Conservation (phyloP, 176 grass and related monocot genomes). For the Eleusine indica region DNA sequence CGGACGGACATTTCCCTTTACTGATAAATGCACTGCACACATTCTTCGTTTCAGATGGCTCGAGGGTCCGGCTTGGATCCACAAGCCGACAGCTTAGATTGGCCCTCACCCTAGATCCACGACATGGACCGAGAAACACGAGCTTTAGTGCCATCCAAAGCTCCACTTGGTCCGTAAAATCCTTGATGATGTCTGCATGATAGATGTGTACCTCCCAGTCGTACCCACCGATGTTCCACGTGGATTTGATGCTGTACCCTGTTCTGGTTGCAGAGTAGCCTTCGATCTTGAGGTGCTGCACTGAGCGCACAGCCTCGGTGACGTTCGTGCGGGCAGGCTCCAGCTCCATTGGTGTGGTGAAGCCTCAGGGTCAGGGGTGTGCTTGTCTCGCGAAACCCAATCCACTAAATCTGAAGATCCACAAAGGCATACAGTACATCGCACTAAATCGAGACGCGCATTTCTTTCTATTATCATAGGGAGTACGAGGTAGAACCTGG, state of each 20-base stretch:
- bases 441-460: too few species aligned
- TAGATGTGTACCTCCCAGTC: not conserved
- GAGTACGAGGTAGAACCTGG: too few species aligned
- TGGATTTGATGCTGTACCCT: not conserved
- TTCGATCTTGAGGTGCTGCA: conserved; percentile 1
- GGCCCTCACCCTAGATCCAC: not conserved
- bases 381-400: too few species aligned
- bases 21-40: not conserved
- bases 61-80: not conserved
- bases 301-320: not conserved
- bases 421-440: too few species aligned
- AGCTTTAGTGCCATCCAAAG: not conserved
- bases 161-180: accelerated
- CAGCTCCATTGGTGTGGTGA: not conserved
- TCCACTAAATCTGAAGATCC: too few species aligned
- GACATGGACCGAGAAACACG: not conserved
- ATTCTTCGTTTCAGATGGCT: not conserved
- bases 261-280: not conserved
- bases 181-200: not conserved
- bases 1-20: accelerated
- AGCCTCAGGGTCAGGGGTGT: too few species aligned
- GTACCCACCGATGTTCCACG: not conserved
- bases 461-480: too few species aligned
- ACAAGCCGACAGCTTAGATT: not conserved
- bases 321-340: not conserved